phyloP scores from a whole-genome alignment of 1,139 yeast species.

The Nakaseomyces sp. region DNA sequence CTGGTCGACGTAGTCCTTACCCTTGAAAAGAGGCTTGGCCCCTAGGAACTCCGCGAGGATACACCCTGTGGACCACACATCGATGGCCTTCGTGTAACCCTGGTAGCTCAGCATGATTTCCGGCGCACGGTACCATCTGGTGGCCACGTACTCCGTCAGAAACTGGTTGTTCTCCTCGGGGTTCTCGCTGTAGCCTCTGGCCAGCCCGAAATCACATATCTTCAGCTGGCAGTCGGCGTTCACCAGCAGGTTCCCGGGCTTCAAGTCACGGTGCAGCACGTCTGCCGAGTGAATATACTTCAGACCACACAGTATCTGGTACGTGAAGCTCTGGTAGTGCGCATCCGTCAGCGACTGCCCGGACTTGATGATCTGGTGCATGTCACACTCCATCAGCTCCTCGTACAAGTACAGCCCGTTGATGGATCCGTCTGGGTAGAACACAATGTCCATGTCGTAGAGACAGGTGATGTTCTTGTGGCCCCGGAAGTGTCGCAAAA shows the following conservation, averaged over 20 bases:
- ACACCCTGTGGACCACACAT: conserved; percentile 96
- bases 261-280: conserved; percentile 86
- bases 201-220: conserved; percentile 93
- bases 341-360: conserved; percentile 92
- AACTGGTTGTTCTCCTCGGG: conserved; percentile 84
- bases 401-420: conserved; percentile 90
- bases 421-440: conserved; percentile 45
- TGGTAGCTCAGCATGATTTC: conserved; percentile 92
- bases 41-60: conserved; percentile 89
- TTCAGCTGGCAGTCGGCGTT: conserved; percentile 95
- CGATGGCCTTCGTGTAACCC: conserved; percentile 91
- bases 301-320: conserved; percentile 86
- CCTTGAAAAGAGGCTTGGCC: conserved; percentile 85
- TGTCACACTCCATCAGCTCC: conserved; percentile 95
- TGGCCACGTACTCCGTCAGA: conserved; percentile 93
- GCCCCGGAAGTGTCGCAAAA: conserved; percentile 84
- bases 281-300: conserved; percentile 94
- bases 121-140: conserved; percentile 97
- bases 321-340: conserved; percentile 86
- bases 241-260: conserved; percentile 87
- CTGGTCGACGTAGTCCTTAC: conserved; percentile 93
- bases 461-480: conserved; percentile 88
- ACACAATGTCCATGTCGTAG: conserved; percentile 83
- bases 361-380: conserved; percentile 92
- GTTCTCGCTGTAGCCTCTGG: conserved; percentile 84